Conservation (phyloP, 2,329 filamentous ascomycete species). For the Ophiostoma perfectum region DNA sequence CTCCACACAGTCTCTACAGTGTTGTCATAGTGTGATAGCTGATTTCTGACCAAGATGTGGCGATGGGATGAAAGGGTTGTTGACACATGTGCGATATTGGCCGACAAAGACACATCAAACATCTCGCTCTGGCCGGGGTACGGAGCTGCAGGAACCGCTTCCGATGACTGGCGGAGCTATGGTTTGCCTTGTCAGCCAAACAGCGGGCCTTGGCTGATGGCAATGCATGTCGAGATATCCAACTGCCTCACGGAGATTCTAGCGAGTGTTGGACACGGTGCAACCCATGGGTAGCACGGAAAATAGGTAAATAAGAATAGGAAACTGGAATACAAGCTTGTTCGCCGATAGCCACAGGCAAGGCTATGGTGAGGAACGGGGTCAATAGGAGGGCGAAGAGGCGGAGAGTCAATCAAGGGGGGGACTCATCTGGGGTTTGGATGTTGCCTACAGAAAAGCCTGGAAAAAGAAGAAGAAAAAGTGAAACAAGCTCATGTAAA, state of each 20-base stretch:
- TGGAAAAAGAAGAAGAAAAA: background rate
- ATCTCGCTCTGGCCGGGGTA: background rate
- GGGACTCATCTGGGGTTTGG: background rate
- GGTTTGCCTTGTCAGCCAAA: background rate
- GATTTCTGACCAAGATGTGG: background rate
- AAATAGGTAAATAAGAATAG: background rate
- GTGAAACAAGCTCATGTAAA: slow-evolving; percentile 6
- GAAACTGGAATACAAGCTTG: background rate
- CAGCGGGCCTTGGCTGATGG: background rate
- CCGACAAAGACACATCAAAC: slow-evolving; percentile 2
- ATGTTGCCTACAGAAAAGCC: background rate
- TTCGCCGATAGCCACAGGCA: background rate
- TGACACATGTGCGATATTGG: slow-evolving; percentile 5
- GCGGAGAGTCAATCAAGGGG: slow-evolving; percentile 9
- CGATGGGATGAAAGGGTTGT: background rate
- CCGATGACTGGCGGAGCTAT: background rate
- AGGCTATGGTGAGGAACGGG: background rate
- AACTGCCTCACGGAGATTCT: background rate
- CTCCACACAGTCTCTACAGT: background rate
- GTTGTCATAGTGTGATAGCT: background rate
- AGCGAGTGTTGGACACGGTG: slow-evolving; percentile 8
- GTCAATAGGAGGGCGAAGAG: background rate
- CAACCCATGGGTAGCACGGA: background rate
- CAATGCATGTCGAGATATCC: background rate
- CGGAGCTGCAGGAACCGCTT: background rate